Evolutionary conservation across 805 yeast species (phyloP), one percentile per base, ranked within the genome.

Genomic region (Schwanniomyces pseudopolymorphus): DNA sequence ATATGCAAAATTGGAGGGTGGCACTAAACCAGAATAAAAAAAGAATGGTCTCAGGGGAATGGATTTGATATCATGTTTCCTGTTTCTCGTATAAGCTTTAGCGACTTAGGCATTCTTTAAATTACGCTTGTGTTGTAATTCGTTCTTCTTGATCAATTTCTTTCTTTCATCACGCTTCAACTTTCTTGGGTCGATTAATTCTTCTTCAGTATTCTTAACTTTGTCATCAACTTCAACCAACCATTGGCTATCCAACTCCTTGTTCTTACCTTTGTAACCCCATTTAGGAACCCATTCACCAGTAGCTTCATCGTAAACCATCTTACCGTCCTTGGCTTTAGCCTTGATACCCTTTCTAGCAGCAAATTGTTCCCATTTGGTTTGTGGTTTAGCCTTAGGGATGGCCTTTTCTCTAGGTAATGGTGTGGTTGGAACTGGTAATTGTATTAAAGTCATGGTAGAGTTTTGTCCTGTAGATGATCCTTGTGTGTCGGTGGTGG

Each of bases 261-360:
- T 92, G 70, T 94, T 94, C 69, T 83, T 82, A 61, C 98, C 98
- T 54, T 87, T 85, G 74, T 86, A 92, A 50, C 99, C 99, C 99
- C 99, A 94, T 69, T 90, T 92, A 58, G 96, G 92, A 50, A 86
- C 96, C 99, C 99, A 94, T 69, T 90, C 91, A 43, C 92, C 91
- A 25, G 80, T 71, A 26, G 80, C 94, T 67, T 94, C 98, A 67
- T 94, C 96, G 58, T 73, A 94, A 1, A 88, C 89, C 80, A 85
- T 75, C 71, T 89, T 94, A 40, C 96, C 97, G 24, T 87, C 84
- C 66, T 85, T 90, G 50, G 87, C 88, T 77, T 88, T 91, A 70
- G 95, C 80, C 69, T 86, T 77, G 65, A 94, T 94, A 60, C 98
- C 98, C 73, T 94, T 94, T 78, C 82, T 88, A 49, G 87, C 87